These are phyloP conservation scores for Coniosporium tulheliwenetii DNA, from an alignment of 2,329 filamentous ascomycete genomes.

Conservation along the genomic window DNA sequence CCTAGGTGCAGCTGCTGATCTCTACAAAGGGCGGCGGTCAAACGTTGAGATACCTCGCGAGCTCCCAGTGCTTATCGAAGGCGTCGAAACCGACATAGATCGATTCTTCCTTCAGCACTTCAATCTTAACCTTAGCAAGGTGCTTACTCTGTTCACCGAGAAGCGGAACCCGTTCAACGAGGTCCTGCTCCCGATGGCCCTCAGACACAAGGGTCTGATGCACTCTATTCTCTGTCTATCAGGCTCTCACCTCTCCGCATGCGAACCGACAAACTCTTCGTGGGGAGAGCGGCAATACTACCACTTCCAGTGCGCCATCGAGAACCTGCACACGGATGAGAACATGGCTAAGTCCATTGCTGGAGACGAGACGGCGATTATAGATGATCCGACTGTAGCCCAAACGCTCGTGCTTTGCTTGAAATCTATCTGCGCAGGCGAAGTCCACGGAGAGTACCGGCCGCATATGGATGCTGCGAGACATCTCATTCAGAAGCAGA, in stretches of 20 bases:
- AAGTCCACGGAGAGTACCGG: slow-evolving; percentile 55
- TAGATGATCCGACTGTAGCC: slow-evolving; percentile 45
- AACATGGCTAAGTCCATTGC: slow-evolving; percentile 9
- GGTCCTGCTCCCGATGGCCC: slow-evolving; percentile 67
- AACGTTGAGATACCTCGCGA: slow-evolving; percentile 24
- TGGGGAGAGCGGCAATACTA: slow-evolving; percentile 35
- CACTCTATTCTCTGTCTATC: slow-evolving; percentile 77
- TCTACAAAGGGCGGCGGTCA: slow-evolving; percentile 2
- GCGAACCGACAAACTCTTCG: slow-evolving; percentile 18
- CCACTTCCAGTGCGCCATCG: slow-evolving; percentile 31
- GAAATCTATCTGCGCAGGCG: slow-evolving; percentile 45
- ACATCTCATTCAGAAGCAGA: slow-evolving; percentile 47
- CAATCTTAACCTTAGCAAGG: slow-evolving; percentile 59
- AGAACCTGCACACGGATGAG: slow-evolving; percentile 20
- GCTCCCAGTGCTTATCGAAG: slow-evolving; percentile 53
- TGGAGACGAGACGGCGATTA: slow-evolving; percentile 24
- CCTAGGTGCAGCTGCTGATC: not conserved
- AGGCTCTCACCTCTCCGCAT: slow-evolving; percentile 52
- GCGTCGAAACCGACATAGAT: slow-evolving; percentile 67
- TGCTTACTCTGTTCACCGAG: slow-evolving; percentile 69
- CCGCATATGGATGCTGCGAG: slow-evolving; percentile 65
- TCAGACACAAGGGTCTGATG: slow-evolving; percentile 69
- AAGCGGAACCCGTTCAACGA: slow-evolving; percentile 75
- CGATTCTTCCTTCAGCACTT: slow-evolving; percentile 74
- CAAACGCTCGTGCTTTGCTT: slow-evolving; percentile 44